A percentile compares a stretch with the other conserved stretches of the same genome.
phyloP scores from a whole-genome alignment of 805 yeast genomes.

The Martiniozyma abietophila region DNA sequence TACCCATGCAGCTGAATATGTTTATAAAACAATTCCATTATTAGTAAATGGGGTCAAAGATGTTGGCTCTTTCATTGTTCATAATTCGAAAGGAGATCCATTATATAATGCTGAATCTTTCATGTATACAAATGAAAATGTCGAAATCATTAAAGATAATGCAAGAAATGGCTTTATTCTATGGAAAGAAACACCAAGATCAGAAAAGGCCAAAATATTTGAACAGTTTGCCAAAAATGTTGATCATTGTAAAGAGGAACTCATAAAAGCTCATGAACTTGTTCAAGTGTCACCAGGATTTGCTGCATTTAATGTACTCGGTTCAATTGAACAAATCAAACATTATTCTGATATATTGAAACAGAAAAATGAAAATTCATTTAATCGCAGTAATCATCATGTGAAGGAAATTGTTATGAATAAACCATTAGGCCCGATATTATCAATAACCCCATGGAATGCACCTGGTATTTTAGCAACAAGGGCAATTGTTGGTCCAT shows the following conservation, averaged over 20 bases:
- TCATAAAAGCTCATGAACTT: constrained; percentile 21
- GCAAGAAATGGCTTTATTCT: constrained; percentile 13
- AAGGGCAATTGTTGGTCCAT: constrained; percentile 34
- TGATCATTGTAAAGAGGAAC: constrained; percentile 8
- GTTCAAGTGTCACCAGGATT: constrained; percentile 25
- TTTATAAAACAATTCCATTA: no score
- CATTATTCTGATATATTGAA: constrained; percentile 22
- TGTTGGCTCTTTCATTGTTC: no score
- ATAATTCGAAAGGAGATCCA: neutral
- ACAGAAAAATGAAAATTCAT: constrained; percentile 12
- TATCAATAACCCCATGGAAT: constrained; percentile 41
- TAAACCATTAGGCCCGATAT: constrained; percentile 37
- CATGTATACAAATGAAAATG: no score
- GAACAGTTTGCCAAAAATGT: constrained; percentile 10
- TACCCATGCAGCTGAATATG: no score
- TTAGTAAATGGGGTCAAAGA: no score
- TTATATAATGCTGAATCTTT: neutral
- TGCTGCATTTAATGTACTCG: constrained; percentile 22
- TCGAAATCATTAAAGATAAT: no score
- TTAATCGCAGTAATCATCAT: no score
- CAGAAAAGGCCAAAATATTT: constrained; percentile 11
- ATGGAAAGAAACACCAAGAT: constrained; percentile 13
- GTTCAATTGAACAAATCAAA: constrained; percentile 23
- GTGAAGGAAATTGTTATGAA: constrained; percentile 23
- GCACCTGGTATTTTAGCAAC: constrained; percentile 35